A percentile compares a stretch with the other conserved stretches of the same genome.
Conservation (phyloP, 345 rosid genomes). For the Eucalyptus dawsonii region DNA sequence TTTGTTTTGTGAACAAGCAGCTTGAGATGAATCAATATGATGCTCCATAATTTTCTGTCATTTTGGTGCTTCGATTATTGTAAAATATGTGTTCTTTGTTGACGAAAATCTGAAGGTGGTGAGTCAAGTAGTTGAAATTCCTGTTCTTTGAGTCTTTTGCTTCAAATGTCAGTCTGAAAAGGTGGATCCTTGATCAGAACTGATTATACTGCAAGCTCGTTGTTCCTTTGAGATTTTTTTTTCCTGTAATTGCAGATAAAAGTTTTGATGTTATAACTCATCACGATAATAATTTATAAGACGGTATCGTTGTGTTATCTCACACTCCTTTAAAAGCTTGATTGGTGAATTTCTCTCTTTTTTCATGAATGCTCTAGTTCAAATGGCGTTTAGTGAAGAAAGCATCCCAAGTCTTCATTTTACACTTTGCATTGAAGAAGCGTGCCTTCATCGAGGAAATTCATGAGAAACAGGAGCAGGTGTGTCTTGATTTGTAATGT, state of each 20-base stretch:
- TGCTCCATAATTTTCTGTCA: neutral
- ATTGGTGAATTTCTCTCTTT: neutral
- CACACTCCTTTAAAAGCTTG: neutral
- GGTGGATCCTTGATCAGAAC: neutral
- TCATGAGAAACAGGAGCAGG: conserved; percentile 99
- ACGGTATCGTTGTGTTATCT: neutral
- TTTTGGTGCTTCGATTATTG: neutral
- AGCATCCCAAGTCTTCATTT: conserved; percentile 79
- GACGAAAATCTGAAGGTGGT: neutral
- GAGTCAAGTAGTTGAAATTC: neutral
- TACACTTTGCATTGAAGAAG: conserved; percentile 89
- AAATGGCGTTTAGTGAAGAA: conserved; percentile 86
- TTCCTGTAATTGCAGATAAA: neutral
- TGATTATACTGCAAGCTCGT: neutral
- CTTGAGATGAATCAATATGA: neutral
- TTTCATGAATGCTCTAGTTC: conserved; percentile 33
- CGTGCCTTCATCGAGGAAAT: conserved; percentile 90
- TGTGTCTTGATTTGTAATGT: conserved; percentile 4
- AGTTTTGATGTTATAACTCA: neutral
- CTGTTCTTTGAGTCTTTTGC: neutral
- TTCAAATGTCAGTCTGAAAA: neutral
- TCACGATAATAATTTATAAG: neutral
- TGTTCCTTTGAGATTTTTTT: neutral
- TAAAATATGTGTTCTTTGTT: neutral
- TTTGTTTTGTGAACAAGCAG: neutral